These are phyloP conservation scores for Salmacisia buchloeana DNA, from an alignment of 1,284 basidiomycete species.

Conservation along the genomic window DNA sequence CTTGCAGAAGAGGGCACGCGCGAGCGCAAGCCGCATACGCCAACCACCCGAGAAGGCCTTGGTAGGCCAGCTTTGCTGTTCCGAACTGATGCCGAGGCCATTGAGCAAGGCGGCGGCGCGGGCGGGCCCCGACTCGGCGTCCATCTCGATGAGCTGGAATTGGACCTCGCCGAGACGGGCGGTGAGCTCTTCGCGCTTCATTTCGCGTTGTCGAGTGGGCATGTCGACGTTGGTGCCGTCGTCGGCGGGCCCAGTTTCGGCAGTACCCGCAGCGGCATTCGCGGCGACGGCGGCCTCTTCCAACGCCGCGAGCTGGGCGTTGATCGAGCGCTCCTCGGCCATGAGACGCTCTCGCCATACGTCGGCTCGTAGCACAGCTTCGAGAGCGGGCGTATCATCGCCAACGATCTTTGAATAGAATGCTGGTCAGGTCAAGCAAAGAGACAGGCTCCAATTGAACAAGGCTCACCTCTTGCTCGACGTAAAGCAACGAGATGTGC, in stretches of 20 bases:
- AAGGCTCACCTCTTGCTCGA: constrained; percentile 73
- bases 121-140: constrained; percentile 91
- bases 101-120: constrained; percentile 83
- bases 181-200: constrained; percentile 68
- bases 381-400: constrained; percentile 84
- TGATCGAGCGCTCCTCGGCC: constrained; percentile 37
- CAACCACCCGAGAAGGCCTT: constrained; percentile 95
- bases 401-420: constrained; percentile 54
- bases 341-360: constrained; percentile 48
- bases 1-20: constrained; percentile 91
- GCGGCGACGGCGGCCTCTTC: constrained; percentile 36
- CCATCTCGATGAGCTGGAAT: constrained; percentile 85
- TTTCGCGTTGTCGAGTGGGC: constrained; percentile 48
- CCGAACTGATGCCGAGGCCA: constrained; percentile 83
- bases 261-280: constrained; percentile 23
- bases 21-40: constrained; percentile 99
- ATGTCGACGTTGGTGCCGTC: constrained; percentile 42
- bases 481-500: constrained; percentile 93
- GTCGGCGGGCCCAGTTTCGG: constrained; percentile 17
- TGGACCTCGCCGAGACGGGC: constrained; percentile 86
- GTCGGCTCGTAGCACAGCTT: constrained; percentile 75
- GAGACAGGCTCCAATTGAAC: neutral
- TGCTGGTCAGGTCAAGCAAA: neutral
- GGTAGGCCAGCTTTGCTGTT: constrained; percentile 63
- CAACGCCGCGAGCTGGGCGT: constrained; percentile 38